These are phyloP conservation scores for Cryptosporidium canis DNA, from an alignment of 169 alveolate genomes.

Conservation along the genomic window DNA sequence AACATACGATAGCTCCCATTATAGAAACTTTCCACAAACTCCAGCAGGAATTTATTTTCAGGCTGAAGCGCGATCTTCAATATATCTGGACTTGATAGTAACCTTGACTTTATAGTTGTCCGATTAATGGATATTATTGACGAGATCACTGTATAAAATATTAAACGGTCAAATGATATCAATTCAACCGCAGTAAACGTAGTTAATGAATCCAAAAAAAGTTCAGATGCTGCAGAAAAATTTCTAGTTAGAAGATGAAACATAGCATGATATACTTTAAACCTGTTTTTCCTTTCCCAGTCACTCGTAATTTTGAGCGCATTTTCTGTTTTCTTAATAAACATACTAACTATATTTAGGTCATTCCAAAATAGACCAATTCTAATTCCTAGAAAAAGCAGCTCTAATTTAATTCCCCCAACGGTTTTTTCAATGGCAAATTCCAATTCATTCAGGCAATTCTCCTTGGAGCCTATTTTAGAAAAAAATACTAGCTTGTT, in stretches of 20 bases:
- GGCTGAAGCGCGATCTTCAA: constrained; percentile 59
- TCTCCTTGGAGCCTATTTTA: constrained; percentile 27
- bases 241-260: constrained; percentile 85
- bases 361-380: constrained; percentile 79
- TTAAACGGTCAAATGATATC: constrained; percentile 89
- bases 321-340: constrained; percentile 26
- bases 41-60: constrained; percentile 15
- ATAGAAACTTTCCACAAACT: constrained; percentile 29
- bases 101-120: constrained; percentile 3
- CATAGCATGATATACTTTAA: constrained; percentile 93
- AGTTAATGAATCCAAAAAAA: constrained; percentile 87
- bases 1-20: constrained; percentile 33
- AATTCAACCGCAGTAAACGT: constrained; percentile 95
- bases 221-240: constrained; percentile 87
- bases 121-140: constrained; percentile 80
- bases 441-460: constrained; percentile 67
- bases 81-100: constrained; percentile 47
- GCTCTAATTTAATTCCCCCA: constrained; percentile 81
- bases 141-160: constrained; percentile 90
- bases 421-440: constrained; percentile 77
- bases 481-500: constrained; percentile 76
- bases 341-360: constrained; percentile 51
- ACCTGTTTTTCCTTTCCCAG: constrained; percentile 97
- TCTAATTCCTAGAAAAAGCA: constrained; percentile 78
- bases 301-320: constrained; percentile 96